A percentile compares a stretch with the other conserved stretches of the same genome.
phyloP scores from a whole-genome alignment of 208 protist species.

The Novymonas esmeraldas region DNA sequence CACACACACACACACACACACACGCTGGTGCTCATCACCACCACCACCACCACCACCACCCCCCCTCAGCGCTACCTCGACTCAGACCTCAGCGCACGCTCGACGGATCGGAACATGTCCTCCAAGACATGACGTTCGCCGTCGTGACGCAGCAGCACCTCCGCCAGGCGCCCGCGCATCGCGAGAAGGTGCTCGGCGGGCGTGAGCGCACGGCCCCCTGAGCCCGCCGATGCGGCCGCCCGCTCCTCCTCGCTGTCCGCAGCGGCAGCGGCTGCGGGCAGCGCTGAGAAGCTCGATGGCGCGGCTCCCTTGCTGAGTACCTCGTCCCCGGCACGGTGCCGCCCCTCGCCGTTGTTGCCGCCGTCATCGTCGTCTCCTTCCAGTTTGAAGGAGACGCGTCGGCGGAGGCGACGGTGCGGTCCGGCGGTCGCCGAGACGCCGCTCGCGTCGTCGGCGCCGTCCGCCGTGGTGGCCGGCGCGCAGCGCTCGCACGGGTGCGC shows the following conservation, averaged over 20 bases:
- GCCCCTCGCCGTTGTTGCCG: not conserved
- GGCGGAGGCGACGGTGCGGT: constrained; percentile 11
- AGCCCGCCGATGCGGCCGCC: not conserved
- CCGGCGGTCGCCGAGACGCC: not conserved
- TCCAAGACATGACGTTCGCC: constrained; percentile 38
- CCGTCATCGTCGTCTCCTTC: constrained; percentile 5
- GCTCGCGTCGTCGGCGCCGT: not conserved
- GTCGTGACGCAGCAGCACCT: constrained; percentile 35
- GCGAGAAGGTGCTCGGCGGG: constrained; percentile 30
- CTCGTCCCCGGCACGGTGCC: not conserved
- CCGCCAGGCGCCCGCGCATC: constrained; percentile 28
- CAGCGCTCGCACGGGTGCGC: no score
- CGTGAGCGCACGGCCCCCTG: not conserved
- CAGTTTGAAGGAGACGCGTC: constrained; percentile 31
- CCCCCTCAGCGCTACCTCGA: not conserved
- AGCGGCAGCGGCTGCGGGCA: no score
- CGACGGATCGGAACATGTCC: constrained; percentile 30
- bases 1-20: not conserved
- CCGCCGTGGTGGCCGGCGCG: not conserved
- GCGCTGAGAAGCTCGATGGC: not conserved
- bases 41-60: not conserved
- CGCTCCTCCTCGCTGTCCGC: not conserved
- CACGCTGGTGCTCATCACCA: not conserved
- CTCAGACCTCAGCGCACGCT: constrained; percentile 1
- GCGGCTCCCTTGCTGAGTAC: not conserved